These are phyloP conservation scores for Stagonosporopsis vannaccii DNA, from an alignment of 2,329 filamentous ascomycete genomes.

Conservation along the genomic window DNA sequence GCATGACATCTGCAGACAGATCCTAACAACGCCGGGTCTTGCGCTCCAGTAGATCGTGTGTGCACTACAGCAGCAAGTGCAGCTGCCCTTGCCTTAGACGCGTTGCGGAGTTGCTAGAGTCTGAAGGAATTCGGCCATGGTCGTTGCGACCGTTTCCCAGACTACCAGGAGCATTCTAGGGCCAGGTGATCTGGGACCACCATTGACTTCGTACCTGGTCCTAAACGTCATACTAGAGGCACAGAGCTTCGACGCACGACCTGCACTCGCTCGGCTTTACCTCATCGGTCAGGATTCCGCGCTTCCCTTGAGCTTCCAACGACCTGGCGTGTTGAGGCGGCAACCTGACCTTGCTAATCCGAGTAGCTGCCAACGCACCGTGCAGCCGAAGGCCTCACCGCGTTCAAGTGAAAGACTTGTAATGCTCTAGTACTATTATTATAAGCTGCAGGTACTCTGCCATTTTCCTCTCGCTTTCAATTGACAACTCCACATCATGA, in stretches of 20 bases:
- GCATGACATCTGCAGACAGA: slow-evolving; percentile 43
- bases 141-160: slow-evolving; percentile 30
- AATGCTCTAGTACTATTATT: slow-evolving; percentile 26
- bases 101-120: slow-evolving; percentile 1
- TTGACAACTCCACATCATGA: slow-evolving; percentile 27
- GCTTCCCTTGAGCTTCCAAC: slow-evolving; percentile 31
- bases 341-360: slow-evolving; percentile 31
- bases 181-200: slow-evolving; percentile 22
- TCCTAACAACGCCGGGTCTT: slow-evolving; percentile 37
- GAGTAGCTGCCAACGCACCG: slow-evolving; percentile 47
- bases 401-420: slow-evolving; percentile 19
- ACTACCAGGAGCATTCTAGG: slow-evolving; percentile 29
- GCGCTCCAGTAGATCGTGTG: slow-evolving; percentile 2
- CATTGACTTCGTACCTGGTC: slow-evolving; percentile 21
- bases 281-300: slow-evolving; percentile 25
- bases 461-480: slow-evolving; percentile 24
- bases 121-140: slow-evolving; percentile 8
- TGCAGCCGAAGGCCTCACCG: slow-evolving; percentile 37
- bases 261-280: slow-evolving; percentile 26
- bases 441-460: slow-evolving; percentile 38
- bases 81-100: slow-evolving; percentile 14
- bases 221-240: slow-evolving; percentile 38
- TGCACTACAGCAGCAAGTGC: slow-evolving; percentile 22
- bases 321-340: slow-evolving; percentile 38
- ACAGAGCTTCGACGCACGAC: slow-evolving; percentile 39